Conservation (phyloP, 2,329 filamentous ascomycete species). For the Elsinoe necatrix region DNA sequence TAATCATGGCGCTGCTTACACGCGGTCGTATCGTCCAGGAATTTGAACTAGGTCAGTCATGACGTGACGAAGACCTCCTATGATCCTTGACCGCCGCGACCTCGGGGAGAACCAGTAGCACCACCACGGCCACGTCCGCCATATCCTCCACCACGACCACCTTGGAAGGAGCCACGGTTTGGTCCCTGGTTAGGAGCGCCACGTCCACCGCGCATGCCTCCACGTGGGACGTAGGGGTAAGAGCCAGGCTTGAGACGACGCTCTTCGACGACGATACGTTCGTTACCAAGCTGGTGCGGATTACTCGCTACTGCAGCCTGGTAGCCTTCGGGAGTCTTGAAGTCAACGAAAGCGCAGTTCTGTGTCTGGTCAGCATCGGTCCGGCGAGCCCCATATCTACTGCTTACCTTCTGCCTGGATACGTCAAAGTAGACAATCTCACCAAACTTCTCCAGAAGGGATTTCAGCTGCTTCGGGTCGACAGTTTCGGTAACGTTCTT, state of each 20-base stretch:
- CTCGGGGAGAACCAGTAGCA: constrained; percentile 28
- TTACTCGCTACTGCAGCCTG: constrained; percentile 74
- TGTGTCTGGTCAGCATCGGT: constrained; percentile 31
- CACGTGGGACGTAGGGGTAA: constrained; percentile 32
- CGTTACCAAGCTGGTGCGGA: constrained; percentile 73
- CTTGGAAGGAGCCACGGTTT: constrained; percentile 61
- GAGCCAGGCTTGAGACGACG: constrained; percentile 54
- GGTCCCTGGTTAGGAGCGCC: constrained; percentile 40
- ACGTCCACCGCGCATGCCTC: constrained; percentile 33
- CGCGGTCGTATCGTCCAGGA: background rate
- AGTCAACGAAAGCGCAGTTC: constrained; percentile 98
- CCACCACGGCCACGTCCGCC: constrained; percentile 35
- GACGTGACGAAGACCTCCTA: constrained; percentile 14
- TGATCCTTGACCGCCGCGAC: constrained; percentile 22
- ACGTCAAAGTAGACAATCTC: constrained; percentile 57
- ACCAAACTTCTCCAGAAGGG: constrained; percentile 60
- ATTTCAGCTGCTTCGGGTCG: constrained; percentile 61
- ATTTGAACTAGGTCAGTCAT: background rate
- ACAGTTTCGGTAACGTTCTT: constrained; percentile 93
- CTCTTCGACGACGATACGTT: constrained; percentile 80
- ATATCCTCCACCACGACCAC: constrained; percentile 53
- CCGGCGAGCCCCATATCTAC: background rate
- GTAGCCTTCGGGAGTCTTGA: constrained; percentile 70
- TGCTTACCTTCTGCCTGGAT: constrained; percentile 63
- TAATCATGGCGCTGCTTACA: background rate